Evolutionary conservation across 2,329 filamentous ascomycete species (phyloP).

Genomic region (Stemphylium vesicarium): DNA sequence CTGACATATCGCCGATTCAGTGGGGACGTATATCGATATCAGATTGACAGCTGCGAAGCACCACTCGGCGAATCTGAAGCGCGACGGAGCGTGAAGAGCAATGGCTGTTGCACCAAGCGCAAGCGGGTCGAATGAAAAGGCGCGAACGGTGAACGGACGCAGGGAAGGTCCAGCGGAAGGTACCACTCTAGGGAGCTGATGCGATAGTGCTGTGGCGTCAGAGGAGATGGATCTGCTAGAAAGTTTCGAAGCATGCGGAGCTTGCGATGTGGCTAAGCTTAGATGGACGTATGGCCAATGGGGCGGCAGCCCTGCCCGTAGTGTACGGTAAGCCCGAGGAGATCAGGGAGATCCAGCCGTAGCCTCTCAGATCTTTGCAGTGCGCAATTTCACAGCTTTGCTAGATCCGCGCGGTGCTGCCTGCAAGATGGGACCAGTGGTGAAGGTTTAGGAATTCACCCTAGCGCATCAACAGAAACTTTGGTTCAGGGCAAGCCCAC

Average conservation of each 20-base stretch:
- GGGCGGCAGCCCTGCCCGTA: not conserved
- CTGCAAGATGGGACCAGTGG: slow-evolving; percentile 4
- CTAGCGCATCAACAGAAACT: slow-evolving; percentile 3
- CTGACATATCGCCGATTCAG: slow-evolving; percentile 34
- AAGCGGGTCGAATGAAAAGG: slow-evolving; percentile 2
- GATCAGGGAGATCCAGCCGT: slow-evolving; percentile 2
- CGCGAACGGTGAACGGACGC: slow-evolving; percentile 1
- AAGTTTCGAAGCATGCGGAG: slow-evolving; percentile 6
- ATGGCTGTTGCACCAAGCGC: no score
- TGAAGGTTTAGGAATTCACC: not conserved
- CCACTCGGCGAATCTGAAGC: no score
- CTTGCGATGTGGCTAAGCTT: slow-evolving; percentile 9
- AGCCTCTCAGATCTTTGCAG: not conserved
- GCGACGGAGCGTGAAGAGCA: no score
- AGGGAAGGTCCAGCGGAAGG: slow-evolving; percentile 4
- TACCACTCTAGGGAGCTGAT: not conserved
- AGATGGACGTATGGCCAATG: not conserved
- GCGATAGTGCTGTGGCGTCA: not conserved
- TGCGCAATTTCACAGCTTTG: slow-evolving; percentile 6
- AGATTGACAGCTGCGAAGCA: not conserved
- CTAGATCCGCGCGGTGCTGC: not conserved
- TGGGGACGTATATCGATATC: not conserved
- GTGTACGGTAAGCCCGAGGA: slow-evolving; percentile 5
- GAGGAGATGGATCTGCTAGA: slow-evolving; percentile 1
- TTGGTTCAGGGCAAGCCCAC: not conserved